Percentiles rank a stretch among this genome's conserved stretches.
phyloP scores from a whole-genome alignment of 2,329 filamentous ascomycete genomes.

The Calonectria hawksworthii region DNA sequence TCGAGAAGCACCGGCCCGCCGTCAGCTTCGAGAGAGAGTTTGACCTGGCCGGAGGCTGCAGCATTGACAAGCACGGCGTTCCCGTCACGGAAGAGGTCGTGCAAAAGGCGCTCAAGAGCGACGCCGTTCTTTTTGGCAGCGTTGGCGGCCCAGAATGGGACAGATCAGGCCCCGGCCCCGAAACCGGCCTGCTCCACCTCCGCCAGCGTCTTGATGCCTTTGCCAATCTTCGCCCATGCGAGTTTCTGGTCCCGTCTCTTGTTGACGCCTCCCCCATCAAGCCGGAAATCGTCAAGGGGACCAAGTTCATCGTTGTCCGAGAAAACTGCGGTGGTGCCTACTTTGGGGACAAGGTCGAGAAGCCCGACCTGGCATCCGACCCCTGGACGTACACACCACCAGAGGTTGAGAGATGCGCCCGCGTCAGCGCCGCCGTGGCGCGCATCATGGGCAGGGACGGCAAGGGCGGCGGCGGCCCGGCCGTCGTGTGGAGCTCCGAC shows the following conservation, averaged over 20 bases:
- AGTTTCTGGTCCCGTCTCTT: constrained; percentile 58
- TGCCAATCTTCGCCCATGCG: constrained; percentile 65
- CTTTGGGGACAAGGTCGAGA: constrained; percentile 62
- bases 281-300: constrained; percentile 57
- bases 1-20: constrained; percentile 50
- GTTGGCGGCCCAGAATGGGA: constrained; percentile 65
- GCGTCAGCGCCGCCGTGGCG: constrained; percentile 61
- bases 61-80: constrained; percentile 59
- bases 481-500: constrained; percentile 62
- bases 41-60: constrained; percentile 52
- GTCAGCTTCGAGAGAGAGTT: constrained; percentile 47
- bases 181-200: constrained; percentile 59
- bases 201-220: constrained; percentile 60
- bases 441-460: constrained; percentile 46
- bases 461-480: constrained; percentile 48
- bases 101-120: constrained; percentile 54
- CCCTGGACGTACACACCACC: constrained; percentile 60
- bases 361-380: constrained; percentile 59
- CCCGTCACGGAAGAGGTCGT: constrained; percentile 60
- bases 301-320: constrained; percentile 63
- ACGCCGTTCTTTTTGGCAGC: constrained; percentile 63
- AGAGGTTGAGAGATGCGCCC: constrained; percentile 62
- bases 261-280: constrained; percentile 60
- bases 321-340: constrained; percentile 67
- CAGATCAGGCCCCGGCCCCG: constrained; percentile 55